phyloP scores from a whole-genome alignment of 2,329 filamentous ascomycete genomes.

The Penicillium oxalicum region DNA sequence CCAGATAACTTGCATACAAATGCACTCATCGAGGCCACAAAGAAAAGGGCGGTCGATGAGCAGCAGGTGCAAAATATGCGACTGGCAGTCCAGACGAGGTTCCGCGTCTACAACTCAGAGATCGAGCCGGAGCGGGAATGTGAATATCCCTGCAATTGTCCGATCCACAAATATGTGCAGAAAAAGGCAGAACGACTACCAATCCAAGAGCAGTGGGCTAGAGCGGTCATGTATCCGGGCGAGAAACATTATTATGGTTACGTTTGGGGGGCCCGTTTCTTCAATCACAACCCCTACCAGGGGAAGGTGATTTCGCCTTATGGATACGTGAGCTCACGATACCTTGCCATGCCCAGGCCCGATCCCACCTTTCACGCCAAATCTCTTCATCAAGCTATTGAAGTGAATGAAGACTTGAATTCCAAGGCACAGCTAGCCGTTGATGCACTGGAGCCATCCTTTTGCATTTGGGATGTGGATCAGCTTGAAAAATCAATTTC shows the following conservation, averaged over 20 bases:
- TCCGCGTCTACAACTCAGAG: conserved; percentile 42
- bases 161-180: conserved; percentile 37
- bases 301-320: conserved; percentile 31
- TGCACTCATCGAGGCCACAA: conserved; percentile 35
- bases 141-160: conserved; percentile 37
- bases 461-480: conserved; percentile 35
- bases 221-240: conserved; percentile 46
- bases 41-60: conserved; percentile 37
- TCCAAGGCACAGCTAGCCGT: conserved; percentile 31
- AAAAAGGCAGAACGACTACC: conserved; percentile 33
- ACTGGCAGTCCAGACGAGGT: conserved; percentile 36
- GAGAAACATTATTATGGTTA: conserved; percentile 30
- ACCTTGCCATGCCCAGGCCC: conserved; percentile 21
- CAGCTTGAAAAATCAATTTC: conserved; percentile 27
- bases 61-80: conserved; percentile 42
- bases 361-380: conserved; percentile 28
- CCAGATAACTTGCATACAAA: conserved; percentile 28
- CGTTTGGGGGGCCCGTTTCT: conserved; percentile 7
- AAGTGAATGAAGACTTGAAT: conserved; percentile 35
- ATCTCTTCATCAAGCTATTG: conserved; percentile 33
- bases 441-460: conserved; percentile 31
- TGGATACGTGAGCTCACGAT: conserved; percentile 21
- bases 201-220: conserved; percentile 40
- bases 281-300: conserved; percentile 34
- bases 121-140: conserved; percentile 45